phyloP scores from a whole-genome alignment of 2,329 filamentous ascomycete genomes.

The Pseudophaeomoniella oleicola region DNA sequence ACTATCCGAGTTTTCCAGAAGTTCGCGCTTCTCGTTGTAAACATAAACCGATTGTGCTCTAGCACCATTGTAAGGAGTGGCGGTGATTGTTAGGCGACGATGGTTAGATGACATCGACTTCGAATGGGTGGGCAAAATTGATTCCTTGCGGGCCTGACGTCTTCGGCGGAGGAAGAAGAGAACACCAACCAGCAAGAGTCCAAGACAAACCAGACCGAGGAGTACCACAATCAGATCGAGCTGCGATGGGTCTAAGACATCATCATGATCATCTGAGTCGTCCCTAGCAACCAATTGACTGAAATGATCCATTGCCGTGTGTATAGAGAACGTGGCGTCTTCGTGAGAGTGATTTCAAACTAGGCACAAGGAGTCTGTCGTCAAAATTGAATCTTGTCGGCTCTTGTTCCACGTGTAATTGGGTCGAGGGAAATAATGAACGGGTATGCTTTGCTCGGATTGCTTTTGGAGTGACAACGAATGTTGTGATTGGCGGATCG shows the following conservation, averaged over 20 bases:
- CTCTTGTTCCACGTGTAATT: too few relatives aligned
- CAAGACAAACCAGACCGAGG: constrained; percentile 61
- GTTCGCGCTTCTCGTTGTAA: constrained; percentile 64
- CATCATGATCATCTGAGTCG: constrained; percentile 22
- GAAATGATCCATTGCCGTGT: constrained; percentile 24
- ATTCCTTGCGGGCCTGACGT: constrained; percentile 36
- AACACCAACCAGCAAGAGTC: constrained; percentile 49
- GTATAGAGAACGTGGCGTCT: background rate
- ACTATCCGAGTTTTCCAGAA: constrained; percentile 60
- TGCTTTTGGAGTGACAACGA: too few relatives aligned
- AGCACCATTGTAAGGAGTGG: constrained; percentile 30
- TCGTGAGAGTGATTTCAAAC: too few relatives aligned
- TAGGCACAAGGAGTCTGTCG: too few relatives aligned
- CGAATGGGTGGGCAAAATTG: constrained; percentile 56
- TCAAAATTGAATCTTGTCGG: too few relatives aligned
- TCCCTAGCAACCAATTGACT: constrained; percentile 36
- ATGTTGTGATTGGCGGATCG: too few relatives aligned
- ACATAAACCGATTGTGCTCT: constrained; percentile 60
- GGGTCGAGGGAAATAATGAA: too few relatives aligned
- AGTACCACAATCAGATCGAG: constrained; percentile 68
- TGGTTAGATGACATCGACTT: constrained; percentile 31
- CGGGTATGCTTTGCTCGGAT: too few relatives aligned
- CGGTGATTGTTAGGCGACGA: constrained; percentile 44
- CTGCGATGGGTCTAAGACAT: constrained; percentile 44
- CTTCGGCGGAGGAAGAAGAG: constrained; percentile 62